Evolutionary conservation across 2,329 filamentous ascomycete genomes (phyloP), one percentile per base, ranked within the genome.

Genomic region (Trichoderma koningiopsis): DNA sequence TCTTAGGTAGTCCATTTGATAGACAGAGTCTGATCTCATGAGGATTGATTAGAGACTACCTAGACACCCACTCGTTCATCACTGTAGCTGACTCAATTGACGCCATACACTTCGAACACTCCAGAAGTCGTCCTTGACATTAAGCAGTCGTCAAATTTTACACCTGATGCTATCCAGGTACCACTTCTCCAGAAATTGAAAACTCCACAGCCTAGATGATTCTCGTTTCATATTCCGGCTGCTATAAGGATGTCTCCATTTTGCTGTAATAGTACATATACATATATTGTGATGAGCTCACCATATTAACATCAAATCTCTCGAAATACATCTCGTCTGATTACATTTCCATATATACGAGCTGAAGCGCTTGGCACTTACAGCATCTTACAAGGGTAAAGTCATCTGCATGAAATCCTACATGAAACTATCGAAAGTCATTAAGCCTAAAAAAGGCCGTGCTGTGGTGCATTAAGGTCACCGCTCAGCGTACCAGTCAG

Each of bases 401-500:
- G n/a, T 29, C 47, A 62, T 47, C 31, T 47, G 59, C 59, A 43
- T 16, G 33, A 62, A 43, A 22, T 47, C 40, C n/a, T 35, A 62
- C 59, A 62, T 52, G 59, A 35, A 19, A 62, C 43, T 62, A 62
- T 62, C 43, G 43, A 62, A 49, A 62, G 40, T 29, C 59, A 11
- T 52, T 52, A 52, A 49, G 10, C 59, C 59, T n/a, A 62, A 62
- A 52, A n/a, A 29, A 62, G 59, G 27, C 13, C 31, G 14, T n/a
- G 16, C 16, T 24, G 13, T 52, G 13, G 59, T 62, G 40, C 37
- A 27, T n/a, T 29, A 31, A 49, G 33, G 40, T 31, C 59, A 10
- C 59, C 59, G 59, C 59, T 24, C 40, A 31, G 59, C 59, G 31
- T 37, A 13, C 22, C 35, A 58, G 56, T 58, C 56, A 37, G 56